phyloP scores from a whole-genome alignment of 1,284 basidiomycete species.

The Pholiota adiposa region DNA sequence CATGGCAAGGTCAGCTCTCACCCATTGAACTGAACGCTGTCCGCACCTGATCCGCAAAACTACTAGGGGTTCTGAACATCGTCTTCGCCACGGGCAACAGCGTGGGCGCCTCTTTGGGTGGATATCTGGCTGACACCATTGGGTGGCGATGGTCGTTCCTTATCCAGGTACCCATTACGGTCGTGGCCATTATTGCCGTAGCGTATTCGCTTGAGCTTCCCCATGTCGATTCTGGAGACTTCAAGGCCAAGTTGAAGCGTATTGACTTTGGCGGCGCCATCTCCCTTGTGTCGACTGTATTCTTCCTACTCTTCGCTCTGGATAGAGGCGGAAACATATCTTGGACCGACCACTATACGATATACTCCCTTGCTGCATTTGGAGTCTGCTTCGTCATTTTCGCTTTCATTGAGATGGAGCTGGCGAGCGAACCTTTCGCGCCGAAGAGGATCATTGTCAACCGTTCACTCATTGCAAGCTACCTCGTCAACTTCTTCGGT shows the following conservation, averaged over 20 bases:
- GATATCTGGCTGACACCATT: conserved; percentile 59
- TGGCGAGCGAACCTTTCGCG: conserved; percentile 62
- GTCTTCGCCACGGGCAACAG: conserved; percentile 59
- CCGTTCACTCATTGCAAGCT: conserved; percentile 53
- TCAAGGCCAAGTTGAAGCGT: conserved; percentile 53
- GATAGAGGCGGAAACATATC: conserved; percentile 62
- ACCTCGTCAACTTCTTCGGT: conserved; percentile 62
- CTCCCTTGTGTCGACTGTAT: conserved; percentile 53
- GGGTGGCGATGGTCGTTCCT: conserved; percentile 73
- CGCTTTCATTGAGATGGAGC: conserved; percentile 43
- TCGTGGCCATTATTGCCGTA: conserved; percentile 58
- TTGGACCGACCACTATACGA: conserved; percentile 48
- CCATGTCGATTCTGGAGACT: conserved; percentile 38
- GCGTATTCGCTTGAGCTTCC: conserved; percentile 54
- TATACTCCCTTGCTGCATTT: conserved; percentile 37
- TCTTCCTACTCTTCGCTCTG: conserved; percentile 57
- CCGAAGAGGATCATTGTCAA: conserved; percentile 56
- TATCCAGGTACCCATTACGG: conserved; percentile 56
- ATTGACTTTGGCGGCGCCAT: conserved; percentile 63
- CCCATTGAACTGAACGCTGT: background rate
- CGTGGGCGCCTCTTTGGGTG: conserved; percentile 61
- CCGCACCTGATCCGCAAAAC: background rate
- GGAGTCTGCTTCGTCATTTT: conserved; percentile 37
- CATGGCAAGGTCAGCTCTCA: conserved; percentile 56
- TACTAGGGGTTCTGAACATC: conserved; percentile 55